Evolutionary conservation across 768 basidiomycete genomes (phyloP), one percentile per base, ranked within the genome.

Genomic region (Hydnomerulius pinastri): DNA sequence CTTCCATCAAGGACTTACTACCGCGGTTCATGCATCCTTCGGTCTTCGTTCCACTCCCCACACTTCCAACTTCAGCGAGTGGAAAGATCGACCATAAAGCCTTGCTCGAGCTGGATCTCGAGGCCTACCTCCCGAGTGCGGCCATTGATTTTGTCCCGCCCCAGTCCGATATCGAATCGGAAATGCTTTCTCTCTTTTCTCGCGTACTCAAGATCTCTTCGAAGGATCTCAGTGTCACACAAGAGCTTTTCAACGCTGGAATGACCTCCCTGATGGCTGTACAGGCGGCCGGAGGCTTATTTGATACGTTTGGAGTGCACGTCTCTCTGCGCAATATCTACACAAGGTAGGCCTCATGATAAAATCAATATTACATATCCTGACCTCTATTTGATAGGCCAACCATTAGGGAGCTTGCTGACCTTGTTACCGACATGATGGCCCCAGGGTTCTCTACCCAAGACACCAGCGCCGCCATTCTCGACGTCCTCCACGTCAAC

Each of bases 191-290:
- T 15, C 47, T 55, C 20, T 55, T 55, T 32, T 35, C 50, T 11
- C 32, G 45, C 21, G 9, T 51, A 9, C 25, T 55, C 20, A 39
- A 46, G 29, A 33, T 46, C 20, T 44, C 52, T 18, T 17, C 43
- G 8, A 30, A 28, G 15, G 30, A 27, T 28, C 45, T 55, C 27
- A 50, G 54, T 30, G 54, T 55, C 38, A 51, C 54, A 8, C 44
- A 40, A 12, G 54, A 55, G 23, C 41, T 55, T 23, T 55, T 55
- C 44, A 44, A 44, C 18, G 39, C 46, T 32, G 54, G 54, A 17
- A 46, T 55, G 54, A 47, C 52, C 44, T 55, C 54, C 7, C 27
- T 55, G n/a, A 50, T 55, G 49, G 54, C 54, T 18, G 49, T 55
- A 2, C 54, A 51, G 27, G 54, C 54, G 0, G 50, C 54, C 20